A percentile compares a stretch with the other conserved stretches of the same genome.
Conservation (phyloP, 768 basidiomycete genomes). For the Lentinula lateritia region DNA sequence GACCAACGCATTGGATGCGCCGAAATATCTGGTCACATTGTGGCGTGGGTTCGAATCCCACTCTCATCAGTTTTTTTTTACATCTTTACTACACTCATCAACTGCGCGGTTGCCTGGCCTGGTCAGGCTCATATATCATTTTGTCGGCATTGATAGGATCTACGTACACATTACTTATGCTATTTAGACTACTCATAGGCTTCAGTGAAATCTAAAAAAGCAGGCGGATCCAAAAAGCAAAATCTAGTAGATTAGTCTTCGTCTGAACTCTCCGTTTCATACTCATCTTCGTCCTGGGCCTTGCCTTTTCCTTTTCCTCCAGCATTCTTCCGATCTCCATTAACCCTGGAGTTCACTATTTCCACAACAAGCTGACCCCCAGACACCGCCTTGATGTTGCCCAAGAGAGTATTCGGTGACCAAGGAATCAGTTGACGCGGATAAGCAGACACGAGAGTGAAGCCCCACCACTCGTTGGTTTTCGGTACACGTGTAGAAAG, state of each 20-base stretch:
- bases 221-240: background rate
- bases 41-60: conserved; percentile 59
- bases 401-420: conserved; percentile 30
- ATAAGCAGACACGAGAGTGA: conserved; percentile 63
- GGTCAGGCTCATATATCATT: no score
- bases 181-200: no score
- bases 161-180: no score
- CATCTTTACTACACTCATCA: no score
- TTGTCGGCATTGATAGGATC: no score
- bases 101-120: no score
- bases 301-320: background rate
- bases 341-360: conserved; percentile 17
- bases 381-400: conserved; percentile 41
- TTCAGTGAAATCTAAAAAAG: no score
- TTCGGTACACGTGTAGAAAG: background rate
- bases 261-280: conserved; percentile 8
- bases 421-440: conserved; percentile 64
- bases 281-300: background rate
- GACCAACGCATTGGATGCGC: background rate
- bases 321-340: background rate
- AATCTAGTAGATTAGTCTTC: background rate
- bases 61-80: conserved; percentile 30
- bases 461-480: conserved; percentile 61
- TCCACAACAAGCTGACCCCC: conserved; percentile 67
- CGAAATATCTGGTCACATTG: background rate